These are phyloP conservation scores for Ophiocordyceps robertsii DNA, from an alignment of 2,329 filamentous ascomycete genomes.

Conservation along the genomic window DNA sequence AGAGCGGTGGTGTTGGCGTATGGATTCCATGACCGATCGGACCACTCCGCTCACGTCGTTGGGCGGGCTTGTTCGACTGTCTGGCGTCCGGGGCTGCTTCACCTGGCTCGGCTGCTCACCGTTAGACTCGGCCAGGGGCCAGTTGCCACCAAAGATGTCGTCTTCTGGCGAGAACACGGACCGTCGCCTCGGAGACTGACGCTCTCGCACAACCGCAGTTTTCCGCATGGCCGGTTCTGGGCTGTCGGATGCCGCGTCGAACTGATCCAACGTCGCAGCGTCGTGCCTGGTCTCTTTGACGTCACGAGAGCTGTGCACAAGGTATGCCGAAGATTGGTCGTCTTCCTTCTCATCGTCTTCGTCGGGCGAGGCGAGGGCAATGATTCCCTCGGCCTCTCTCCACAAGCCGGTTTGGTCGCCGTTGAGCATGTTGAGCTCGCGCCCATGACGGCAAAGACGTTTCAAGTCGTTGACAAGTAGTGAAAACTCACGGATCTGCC, in stretches of 20 bases:
- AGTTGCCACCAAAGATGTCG: slow-evolving; percentile 47
- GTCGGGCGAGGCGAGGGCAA: slow-evolving; percentile 64
- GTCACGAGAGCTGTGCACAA: slow-evolving; percentile 25
- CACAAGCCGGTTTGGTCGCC: slow-evolving; percentile 50
- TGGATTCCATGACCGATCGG: slow-evolving; percentile 49
- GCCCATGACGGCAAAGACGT: slow-evolving; percentile 57
- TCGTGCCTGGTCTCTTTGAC: slow-evolving; percentile 36
- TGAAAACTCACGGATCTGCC: slow-evolving; percentile 71
- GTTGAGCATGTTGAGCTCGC: slow-evolving; percentile 49
- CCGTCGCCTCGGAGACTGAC: slow-evolving; percentile 36
- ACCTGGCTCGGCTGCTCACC: slow-evolving; percentile 19
- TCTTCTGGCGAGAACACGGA: slow-evolving; percentile 54
- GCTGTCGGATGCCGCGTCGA: slow-evolving; percentile 27
- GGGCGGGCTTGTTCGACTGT: slow-evolving; percentile 17
- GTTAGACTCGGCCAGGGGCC: slow-evolving; percentile 26
- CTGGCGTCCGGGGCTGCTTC: slow-evolving; percentile 27
- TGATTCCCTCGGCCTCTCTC: slow-evolving; percentile 77
- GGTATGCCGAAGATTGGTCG: slow-evolving; percentile 21
- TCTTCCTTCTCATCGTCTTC: slow-evolving; percentile 33
- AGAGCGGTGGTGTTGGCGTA: slow-evolving; percentile 35
- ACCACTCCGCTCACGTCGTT: slow-evolving; percentile 36
- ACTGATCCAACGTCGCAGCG: slow-evolving; percentile 26
- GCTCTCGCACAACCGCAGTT: slow-evolving; percentile 40
- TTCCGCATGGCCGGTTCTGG: slow-evolving; percentile 31
- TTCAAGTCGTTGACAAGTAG: slow-evolving; percentile 74